phyloP scores from a whole-genome alignment of 1,284 basidiomycete genomes.

The Melampsora americana region DNA sequence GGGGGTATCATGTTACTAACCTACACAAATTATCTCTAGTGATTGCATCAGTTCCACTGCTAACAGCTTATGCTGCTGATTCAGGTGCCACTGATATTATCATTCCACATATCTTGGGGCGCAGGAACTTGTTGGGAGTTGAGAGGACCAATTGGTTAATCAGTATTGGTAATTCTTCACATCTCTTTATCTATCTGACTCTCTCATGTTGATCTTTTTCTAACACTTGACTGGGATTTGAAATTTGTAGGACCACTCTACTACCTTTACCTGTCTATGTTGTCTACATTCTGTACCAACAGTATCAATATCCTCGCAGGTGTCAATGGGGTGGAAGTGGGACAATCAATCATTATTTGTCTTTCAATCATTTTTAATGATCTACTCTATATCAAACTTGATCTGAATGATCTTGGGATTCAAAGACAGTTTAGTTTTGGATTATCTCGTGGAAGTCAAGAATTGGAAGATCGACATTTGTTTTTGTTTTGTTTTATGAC shows the following conservation, averaged over 20 bases:
- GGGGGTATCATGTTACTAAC: too few species aligned
- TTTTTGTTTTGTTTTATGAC: constrained; percentile 96
- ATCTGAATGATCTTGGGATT: constrained; percentile 22
- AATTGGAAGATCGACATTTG: too few species aligned
- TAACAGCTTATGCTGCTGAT: too few species aligned
- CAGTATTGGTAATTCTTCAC: constrained; percentile 65
- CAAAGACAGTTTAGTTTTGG: constrained; percentile 19
- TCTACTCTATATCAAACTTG: constrained; percentile 73
- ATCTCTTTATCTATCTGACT: constrained; percentile 37
- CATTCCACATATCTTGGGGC: too few species aligned
- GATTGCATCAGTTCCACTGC: constrained; percentile 86
- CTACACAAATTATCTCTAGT: constrained; percentile 60
- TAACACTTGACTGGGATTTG: background rate
- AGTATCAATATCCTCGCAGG: too few species aligned
- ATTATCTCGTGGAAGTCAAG: constrained; percentile 83
- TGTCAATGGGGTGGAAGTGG: too few species aligned
- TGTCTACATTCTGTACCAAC: constrained; percentile 97
- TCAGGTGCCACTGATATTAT: too few species aligned
- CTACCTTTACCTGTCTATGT: constrained; percentile 90
- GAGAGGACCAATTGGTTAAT: too few species aligned
- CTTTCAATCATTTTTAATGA: too few species aligned
- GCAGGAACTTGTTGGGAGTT: too few species aligned
- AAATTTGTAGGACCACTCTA: constrained; percentile 74
- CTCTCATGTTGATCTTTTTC: too few species aligned
- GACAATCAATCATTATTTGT: too few species aligned